These are phyloP conservation scores for Solanum lignicaule DNA, from an alignment of 257 asterid genomes.

Conservation along the genomic window DNA sequence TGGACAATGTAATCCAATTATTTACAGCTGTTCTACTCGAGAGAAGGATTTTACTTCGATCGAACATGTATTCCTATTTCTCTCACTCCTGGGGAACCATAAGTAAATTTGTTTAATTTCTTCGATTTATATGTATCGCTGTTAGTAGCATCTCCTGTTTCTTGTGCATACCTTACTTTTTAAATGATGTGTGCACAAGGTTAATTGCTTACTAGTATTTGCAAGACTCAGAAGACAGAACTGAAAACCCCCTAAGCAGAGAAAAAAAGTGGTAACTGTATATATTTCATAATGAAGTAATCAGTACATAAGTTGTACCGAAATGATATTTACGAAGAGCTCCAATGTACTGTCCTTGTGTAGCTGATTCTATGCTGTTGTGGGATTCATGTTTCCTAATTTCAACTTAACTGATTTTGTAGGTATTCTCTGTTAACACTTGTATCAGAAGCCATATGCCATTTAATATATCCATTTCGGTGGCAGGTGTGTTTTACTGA, in stretches of 20 bases:
- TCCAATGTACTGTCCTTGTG: neutral
- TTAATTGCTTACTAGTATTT: neutral
- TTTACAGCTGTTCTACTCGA: constrained; percentile 91
- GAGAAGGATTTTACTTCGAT: constrained; percentile 91
- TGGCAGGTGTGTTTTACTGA: constrained; percentile 69
- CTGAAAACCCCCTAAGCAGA: neutral
- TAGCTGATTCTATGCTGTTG: neutral
- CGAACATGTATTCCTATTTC: constrained; percentile 55
- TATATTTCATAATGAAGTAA: neutral
- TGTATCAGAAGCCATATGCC: constrained; percentile 96
- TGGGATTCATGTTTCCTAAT: neutral
- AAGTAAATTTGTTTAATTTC: neutral
- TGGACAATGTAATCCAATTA: constrained; percentile 82
- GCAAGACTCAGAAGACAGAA: neutral
- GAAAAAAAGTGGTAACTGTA: neutral
- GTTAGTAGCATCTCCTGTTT: neutral
- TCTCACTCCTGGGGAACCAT: neutral
- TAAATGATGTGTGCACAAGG: neutral
- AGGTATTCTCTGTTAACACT: constrained; percentile 93
- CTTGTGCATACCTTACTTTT: neutral
- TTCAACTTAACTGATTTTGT: constrained; percentile 17
- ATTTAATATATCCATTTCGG: constrained; percentile 92
- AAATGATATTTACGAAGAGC: neutral
- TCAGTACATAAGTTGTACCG: neutral
- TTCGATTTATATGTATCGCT: neutral